Evolutionary conservation across 2,329 filamentous ascomycete species (phyloP), one percentile per base, ranked within the genome.

Genomic region (Fusarium sp.): DNA sequence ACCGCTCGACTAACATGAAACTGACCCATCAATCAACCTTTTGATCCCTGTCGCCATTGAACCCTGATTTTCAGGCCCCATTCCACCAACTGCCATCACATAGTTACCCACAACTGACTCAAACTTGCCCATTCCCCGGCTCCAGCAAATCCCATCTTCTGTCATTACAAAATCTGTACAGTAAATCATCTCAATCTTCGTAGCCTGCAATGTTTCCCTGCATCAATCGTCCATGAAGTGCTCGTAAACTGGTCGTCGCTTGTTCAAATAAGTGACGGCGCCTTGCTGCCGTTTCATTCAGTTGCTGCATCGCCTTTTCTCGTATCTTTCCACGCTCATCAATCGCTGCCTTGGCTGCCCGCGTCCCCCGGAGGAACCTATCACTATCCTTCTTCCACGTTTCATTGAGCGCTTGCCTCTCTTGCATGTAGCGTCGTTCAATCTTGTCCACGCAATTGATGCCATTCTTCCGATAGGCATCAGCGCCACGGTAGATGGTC

Each of bases 381-480:
- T 65, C 63, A 8, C 54, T 35, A 32, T 81, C 78, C 10, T 55
- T 71, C 20, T 59, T 70, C 55, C 76, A 70, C 6, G 38, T 59
- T n/a, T 75, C 68, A 18, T 24, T 54, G 10, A 80, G 36, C 18
- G 22, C 28, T 20, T 53, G 39, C 12, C 54, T 73, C 32, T 81
- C 80, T 17, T 76, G 60, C 5, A 30, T 22, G 39, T 76, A 76
- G 14, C 72, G 75, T 18, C 63, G 67, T n/a, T 70, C 61, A 6
- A 81, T 75, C 24, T 66, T 76, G 15, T 63, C 63, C 32, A 80
- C 70, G 7, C 75, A 79, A 8, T 55, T 53, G 3, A 73, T 44
- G 8, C 63, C 72, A n/a, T 69, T 75, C 22, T 71, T 69, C 6
- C 62, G 70, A 58, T 81, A 81, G 2, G 60, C 57, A 24, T 74